Percentiles rank a stretch among this genome's conserved stretches.
Conservation (phyloP, 2,329 filamentous ascomycete genomes). For the Neurospora crassa region DNA sequence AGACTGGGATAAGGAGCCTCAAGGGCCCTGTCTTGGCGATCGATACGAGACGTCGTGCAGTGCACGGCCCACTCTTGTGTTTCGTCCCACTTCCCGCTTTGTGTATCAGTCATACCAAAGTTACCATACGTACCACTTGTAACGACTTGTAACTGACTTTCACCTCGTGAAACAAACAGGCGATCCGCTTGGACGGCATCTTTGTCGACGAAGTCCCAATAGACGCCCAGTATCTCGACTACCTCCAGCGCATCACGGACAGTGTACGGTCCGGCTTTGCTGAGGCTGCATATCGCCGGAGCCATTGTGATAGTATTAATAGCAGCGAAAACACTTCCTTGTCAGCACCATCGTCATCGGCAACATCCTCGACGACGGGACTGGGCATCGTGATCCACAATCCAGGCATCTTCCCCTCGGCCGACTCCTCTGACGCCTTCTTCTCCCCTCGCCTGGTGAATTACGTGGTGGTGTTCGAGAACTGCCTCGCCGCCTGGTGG, state of each 20-base stretch:
- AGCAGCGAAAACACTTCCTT: neutral
- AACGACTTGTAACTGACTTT: slow-evolving; percentile 19
- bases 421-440: slow-evolving; percentile 29
- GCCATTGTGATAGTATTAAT: neutral
- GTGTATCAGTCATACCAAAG: neutral
- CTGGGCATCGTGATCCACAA: slow-evolving; percentile 29
- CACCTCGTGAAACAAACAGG: neutral
- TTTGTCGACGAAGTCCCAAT: slow-evolving; percentile 10
- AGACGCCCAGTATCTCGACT: slow-evolving; percentile 3
- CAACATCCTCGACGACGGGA: neutral
- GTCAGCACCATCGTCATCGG: neutral
- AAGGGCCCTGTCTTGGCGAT: neutral
- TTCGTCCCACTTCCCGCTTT: neutral
- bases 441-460: slow-evolving; percentile 26
- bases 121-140: neutral
- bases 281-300: neutral
- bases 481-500: slow-evolving; percentile 11
- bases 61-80: neutral
- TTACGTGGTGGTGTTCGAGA: slow-evolving; percentile 36
- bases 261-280: neutral
- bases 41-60: neutral
- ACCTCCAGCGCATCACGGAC: slow-evolving; percentile 2
- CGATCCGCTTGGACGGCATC: slow-evolving; percentile 6
- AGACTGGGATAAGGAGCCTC: neutral
- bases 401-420: slow-evolving; percentile 32